These are phyloP conservation scores for Hypoxylon trugodes DNA, from an alignment of 495 filamentous ascomycete species.

Conservation along the genomic window DNA sequence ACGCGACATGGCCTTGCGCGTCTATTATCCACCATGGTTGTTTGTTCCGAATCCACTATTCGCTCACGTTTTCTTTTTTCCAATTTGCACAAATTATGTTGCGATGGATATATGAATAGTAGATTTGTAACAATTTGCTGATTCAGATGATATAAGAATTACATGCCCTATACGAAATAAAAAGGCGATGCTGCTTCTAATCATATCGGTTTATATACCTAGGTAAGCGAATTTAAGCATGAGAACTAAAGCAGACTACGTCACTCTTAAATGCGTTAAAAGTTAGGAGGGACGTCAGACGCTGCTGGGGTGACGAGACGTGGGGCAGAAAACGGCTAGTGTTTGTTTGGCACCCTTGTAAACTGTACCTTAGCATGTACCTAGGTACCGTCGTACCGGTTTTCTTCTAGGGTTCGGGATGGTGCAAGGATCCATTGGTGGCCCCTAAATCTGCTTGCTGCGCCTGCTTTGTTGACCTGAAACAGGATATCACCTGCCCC, in stretches of 20 bases:
- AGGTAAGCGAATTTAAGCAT: conserved; percentile 1
- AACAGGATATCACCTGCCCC: conserved; percentile 38
- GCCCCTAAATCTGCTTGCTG: conserved; percentile 31
- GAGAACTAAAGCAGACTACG: too few relatives aligned
- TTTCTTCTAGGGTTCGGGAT: not conserved
- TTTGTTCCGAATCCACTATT: not conserved
- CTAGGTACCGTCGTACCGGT: conserved; percentile 5
- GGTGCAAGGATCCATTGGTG: conserved; percentile 11
- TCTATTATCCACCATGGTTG: not conserved
- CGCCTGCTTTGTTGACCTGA: conserved; percentile 39
- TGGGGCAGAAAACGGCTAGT: conserved; percentile 28
- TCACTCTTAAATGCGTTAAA: too few relatives aligned
- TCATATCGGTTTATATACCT: not conserved
- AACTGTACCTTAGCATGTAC: not conserved
- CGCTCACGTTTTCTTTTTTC: not conserved
- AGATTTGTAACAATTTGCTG: not conserved
- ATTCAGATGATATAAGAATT: conserved; percentile 9
- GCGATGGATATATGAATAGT: too few relatives aligned
- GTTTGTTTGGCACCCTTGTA: conserved; percentile 31
- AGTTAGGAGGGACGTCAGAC: conserved; percentile 16
- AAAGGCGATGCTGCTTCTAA: conserved; percentile 8
- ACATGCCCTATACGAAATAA: not conserved
- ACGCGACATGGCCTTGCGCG: conserved; percentile 23
- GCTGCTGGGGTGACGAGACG: conserved; percentile 25
- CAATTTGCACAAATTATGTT: too few relatives aligned